A percentile compares a stretch with the other conserved stretches of the same genome.
Evolutionary conservation across 805 yeast genomes (phyloP).

Genomic region (Candida wancherniae): DNA sequence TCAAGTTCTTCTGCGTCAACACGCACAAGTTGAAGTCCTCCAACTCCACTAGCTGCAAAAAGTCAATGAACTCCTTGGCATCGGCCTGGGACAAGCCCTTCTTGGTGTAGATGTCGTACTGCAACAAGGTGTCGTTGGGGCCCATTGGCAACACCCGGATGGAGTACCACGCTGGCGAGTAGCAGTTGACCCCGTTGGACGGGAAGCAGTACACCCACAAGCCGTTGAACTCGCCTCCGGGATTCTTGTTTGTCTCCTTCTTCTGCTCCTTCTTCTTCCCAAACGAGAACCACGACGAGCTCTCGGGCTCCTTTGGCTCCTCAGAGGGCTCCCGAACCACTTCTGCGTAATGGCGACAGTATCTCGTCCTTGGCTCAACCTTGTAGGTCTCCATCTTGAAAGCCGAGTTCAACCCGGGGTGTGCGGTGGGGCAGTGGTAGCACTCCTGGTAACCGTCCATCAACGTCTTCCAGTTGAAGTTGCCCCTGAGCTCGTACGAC

Average conservation of each 20-base stretch:
- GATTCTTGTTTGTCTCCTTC: slow-evolving; percentile 38
- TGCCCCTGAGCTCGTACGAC: slow-evolving; percentile 60
- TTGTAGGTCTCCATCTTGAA: slow-evolving; percentile 62
- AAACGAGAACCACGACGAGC: slow-evolving; percentile 47
- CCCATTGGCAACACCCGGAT: slow-evolving; percentile 54
- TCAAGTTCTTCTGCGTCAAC: slow-evolving; percentile 55
- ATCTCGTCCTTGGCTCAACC: slow-evolving; percentile 54
- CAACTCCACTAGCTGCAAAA: slow-evolving; percentile 54
- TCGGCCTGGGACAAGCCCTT: slow-evolving; percentile 49
- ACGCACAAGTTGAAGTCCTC: slow-evolving; percentile 59
- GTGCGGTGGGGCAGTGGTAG: slow-evolving; percentile 66
- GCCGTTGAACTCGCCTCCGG: slow-evolving; percentile 59
- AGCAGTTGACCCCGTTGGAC: slow-evolving; percentile 57
- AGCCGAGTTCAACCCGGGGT: slow-evolving; percentile 54
- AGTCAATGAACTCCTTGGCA: slow-evolving; percentile 59
- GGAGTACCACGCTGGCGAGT: slow-evolving; percentile 64
- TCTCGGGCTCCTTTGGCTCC: slow-evolving; percentile 3
- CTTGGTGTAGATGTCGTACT: slow-evolving; percentile 58
- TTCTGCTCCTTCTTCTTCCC: slow-evolving; percentile 28
- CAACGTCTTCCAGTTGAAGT: slow-evolving; percentile 62
- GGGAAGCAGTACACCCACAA: slow-evolving; percentile 61
- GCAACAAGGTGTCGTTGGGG: slow-evolving; percentile 52
- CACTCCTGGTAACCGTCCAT: slow-evolving; percentile 69
- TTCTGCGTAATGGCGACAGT: slow-evolving; percentile 59
- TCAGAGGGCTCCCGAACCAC: slow-evolving; percentile 35